phyloP scores from a whole-genome alignment of 345 rosid genomes.

The Lepidium didymum region DNA sequence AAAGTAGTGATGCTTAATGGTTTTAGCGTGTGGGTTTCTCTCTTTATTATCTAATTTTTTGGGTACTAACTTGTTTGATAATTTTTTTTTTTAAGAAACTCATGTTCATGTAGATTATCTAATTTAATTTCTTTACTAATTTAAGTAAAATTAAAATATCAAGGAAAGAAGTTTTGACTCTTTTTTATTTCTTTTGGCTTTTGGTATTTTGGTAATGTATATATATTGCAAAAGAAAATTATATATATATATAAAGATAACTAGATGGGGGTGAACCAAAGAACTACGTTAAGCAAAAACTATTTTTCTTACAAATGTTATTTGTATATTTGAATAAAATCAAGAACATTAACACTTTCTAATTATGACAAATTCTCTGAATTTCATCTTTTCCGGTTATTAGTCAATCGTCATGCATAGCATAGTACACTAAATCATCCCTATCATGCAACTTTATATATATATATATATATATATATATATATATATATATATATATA shows the following conservation, averaged over 20 bases:
- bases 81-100: not conserved
- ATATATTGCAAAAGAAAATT: not conserved
- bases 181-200: not conserved
- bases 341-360: not conserved
- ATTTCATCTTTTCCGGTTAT: constrained; percentile 3
- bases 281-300: constrained; percentile 9
- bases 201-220: not conserved
- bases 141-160: not conserved
- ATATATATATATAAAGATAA: not conserved
- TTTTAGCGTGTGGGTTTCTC: constrained; percentile 25
- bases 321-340: not conserved
- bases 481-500: too few relatives aligned
- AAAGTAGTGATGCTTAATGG: not conserved
- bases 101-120: not conserved
- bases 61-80: not conserved
- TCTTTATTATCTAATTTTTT: not conserved
- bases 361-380: constrained; percentile 13
- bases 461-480: too few relatives aligned
- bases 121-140: not conserved
- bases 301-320: not conserved
- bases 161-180: not conserved
- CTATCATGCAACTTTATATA: not conserved
- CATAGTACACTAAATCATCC: constrained; percentile 5
- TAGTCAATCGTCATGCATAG: constrained; percentile 4
- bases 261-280: constrained; percentile 17